Evolutionary conservation across 176 grass and related monocot genomes (phyloP), one percentile per base, ranked within the genome.

Genomic region (Phyllostachys edulis): DNA sequence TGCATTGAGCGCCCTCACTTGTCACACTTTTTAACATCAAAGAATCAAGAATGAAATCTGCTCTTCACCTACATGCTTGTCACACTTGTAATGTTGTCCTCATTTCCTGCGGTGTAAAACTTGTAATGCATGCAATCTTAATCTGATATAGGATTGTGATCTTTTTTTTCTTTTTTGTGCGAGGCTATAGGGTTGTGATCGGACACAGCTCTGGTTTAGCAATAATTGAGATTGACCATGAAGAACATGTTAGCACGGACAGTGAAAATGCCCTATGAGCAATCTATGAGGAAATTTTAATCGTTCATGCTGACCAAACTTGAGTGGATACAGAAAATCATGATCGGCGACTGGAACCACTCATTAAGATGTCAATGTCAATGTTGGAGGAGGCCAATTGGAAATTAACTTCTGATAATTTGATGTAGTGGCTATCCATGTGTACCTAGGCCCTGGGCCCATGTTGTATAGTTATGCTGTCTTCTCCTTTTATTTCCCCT

Each of bases 141-240:
- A 4, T 60, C 6, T 41, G 9, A 26, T 12, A 49, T 7, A 13
- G 20, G 41, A 8, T 66, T 65, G 3, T 79, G 60, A 36, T 67
- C 4, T 1, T n/a, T 21, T 15, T 57, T 5, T 15, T 1, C 45
- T 63, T 44, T 24, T 26, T 57, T 70, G 4, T 69, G 79, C 9
- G 50, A 18, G 13, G 2, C 16, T 47, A 37, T 17, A 83, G 69
- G 41, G 7, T 73, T 73, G 70, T 73, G 2, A 83, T 83, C 18
- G 80, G 80, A 63, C 69, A 83, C 44, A 63, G 55, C 11, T 1
- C 63, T 10, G 80, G 69, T 63, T 49, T 83, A 10, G 69, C 57
- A 16, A 38, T 83, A 62, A 38, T 26, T 18, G 27, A 83, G 40
- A 36, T 63, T 83, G 41, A 20, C 59, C 15, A 65, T 64, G 21